Evolutionary conservation across 352 stramenopile genomes (phyloP).

Genomic region (Phytopythium delawarense): DNA sequence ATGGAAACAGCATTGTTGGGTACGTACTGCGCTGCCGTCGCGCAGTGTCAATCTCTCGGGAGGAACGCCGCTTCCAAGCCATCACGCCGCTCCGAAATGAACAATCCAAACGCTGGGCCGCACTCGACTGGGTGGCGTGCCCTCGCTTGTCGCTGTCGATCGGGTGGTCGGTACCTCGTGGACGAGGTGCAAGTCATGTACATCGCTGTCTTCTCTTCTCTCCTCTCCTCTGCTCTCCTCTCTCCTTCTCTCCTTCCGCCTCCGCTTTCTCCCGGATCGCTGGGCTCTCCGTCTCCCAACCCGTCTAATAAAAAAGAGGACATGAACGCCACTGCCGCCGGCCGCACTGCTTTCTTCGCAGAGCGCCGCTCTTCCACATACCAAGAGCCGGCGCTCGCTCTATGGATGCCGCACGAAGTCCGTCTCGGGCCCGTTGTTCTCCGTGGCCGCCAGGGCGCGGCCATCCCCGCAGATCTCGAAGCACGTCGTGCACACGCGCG

Average conservation of each 20-base stretch:
- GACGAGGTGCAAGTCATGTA: constrained; percentile 4
- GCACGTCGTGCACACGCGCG: constrained; percentile 73
- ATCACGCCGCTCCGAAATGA: background rate
- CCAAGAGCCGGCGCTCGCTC: background rate
- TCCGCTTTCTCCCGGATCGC: background rate
- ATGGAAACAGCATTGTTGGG: background rate
- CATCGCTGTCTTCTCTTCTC: background rate
- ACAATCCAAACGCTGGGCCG: background rate
- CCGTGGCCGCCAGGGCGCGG: constrained; percentile 7
- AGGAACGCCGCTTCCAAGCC: background rate
- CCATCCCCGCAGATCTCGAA: constrained; percentile 46
- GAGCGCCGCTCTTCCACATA: background rate
- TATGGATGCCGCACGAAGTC: background rate
- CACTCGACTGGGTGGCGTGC: background rate
- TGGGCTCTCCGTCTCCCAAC: background rate
- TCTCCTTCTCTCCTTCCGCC: background rate
- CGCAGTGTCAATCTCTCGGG: background rate
- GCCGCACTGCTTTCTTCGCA: background rate
- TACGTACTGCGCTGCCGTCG: constrained; percentile 2
- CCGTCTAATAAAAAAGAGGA: constrained; percentile 6
- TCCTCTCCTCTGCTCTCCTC: background rate
- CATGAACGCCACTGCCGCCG: background rate
- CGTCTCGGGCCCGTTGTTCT: constrained; percentile 7
- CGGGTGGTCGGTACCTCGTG: constrained; percentile 3
- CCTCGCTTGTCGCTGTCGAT: constrained; percentile 1